A percentile compares a stretch with the other conserved stretches of the same genome.
Conservation (phyloP, 129 eudicot genomes). For the Sambucus nigra region DNA sequence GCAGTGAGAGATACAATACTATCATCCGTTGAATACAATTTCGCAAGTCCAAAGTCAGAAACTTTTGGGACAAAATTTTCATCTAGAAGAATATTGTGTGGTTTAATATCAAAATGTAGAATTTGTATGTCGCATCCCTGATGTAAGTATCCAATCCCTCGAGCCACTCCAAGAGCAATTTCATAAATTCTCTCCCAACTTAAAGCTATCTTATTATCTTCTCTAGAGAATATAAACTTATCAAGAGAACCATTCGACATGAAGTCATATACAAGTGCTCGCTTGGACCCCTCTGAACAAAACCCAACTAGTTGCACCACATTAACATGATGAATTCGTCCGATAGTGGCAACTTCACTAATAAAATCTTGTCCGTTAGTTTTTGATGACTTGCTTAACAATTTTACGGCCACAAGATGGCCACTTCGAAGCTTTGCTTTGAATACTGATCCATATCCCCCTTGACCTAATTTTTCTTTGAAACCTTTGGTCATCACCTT, state of each 20-base stretch:
- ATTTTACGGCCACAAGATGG: slow-evolving; percentile 2
- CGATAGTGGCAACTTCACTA: too few relatives aligned
- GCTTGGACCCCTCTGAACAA: slow-evolving; percentile 6
- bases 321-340: too few relatives aligned
- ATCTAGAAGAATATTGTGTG: too few relatives aligned
- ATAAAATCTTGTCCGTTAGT: too few relatives aligned
- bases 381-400: slow-evolving; percentile 8
- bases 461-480: too few relatives aligned
- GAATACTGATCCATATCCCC: too few relatives aligned
- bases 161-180: neutral
- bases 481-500: slow-evolving; percentile 6
- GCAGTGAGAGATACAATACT: slow-evolving; percentile 1
- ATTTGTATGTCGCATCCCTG: slow-evolving; percentile 12
- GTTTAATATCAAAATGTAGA: slow-evolving; percentile 11
- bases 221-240: slow-evolving; percentile 6
- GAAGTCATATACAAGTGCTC: too few relatives aligned
- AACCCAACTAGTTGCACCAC: slow-evolving; percentile 9
- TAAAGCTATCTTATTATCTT: neutral
- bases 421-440: too few relatives aligned
- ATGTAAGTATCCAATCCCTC: too few relatives aligned
- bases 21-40: slow-evolving; percentile 4
- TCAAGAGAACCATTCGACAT: slow-evolving; percentile 13
- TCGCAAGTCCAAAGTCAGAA: slow-evolving; percentile 13
- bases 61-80: too few relatives aligned
- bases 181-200: slow-evolving; percentile 5